phyloP scores from a whole-genome alignment of 1,139 yeast genomes.

The Kluyveromyces sp. region DNA sequence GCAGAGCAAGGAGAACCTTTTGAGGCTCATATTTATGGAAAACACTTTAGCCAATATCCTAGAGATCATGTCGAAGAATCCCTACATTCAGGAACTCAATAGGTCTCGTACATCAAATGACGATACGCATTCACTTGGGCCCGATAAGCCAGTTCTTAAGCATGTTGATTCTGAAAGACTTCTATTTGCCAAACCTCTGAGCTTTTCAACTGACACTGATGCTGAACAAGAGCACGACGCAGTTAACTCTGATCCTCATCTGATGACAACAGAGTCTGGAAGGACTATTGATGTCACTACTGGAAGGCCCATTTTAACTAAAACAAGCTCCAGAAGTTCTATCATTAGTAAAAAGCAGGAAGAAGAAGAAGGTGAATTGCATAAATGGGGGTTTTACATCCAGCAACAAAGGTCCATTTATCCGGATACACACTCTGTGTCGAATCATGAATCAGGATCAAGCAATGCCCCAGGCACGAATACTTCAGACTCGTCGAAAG shows the following conservation, averaged over 20 bases:
- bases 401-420: constrained; percentile 48
- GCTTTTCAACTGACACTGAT: constrained; percentile 5
- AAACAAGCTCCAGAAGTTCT: constrained; percentile 60
- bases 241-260: constrained; percentile 45
- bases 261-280: constrained; percentile 58
- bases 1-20: constrained; percentile 65
- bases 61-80: constrained; percentile 40
- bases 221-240: constrained; percentile 10
- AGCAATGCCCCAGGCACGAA: too few relatives aligned
- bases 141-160: constrained; percentile 14
- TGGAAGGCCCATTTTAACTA: constrained; percentile 62
- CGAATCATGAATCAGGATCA: background rate
- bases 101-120: constrained; percentile 13
- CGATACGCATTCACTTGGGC: constrained; percentile 3
- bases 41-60: constrained; percentile 59
- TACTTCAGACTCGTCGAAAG: constrained; percentile 6
- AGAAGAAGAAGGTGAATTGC: constrained; percentile 87
- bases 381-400: constrained; percentile 71
- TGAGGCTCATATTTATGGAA: constrained; percentile 57
- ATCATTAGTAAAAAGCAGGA: constrained; percentile 68
- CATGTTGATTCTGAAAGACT: constrained; percentile 23
- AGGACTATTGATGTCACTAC: constrained; percentile 60
- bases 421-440: constrained; percentile 27
- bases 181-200: constrained; percentile 15
- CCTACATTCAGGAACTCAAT: constrained; percentile 15